Conservation (phyloP, 352 stramenopile genomes). For the Pythium phragmiticola region DNA sequence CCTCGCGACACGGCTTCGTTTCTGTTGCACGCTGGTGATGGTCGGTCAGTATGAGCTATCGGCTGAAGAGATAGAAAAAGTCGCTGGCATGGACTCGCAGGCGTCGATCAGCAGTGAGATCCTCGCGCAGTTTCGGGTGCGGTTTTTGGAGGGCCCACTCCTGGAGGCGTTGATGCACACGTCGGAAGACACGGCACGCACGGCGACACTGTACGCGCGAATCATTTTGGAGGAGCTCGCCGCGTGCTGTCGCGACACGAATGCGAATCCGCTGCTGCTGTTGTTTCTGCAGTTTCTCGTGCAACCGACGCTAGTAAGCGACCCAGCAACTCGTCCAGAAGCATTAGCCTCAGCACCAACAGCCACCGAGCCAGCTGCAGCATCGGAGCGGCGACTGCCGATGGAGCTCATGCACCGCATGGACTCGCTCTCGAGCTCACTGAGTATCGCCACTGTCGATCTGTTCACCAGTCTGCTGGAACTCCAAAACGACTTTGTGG, state of each 20-base stretch:
- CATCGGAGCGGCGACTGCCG: conserved; percentile 44
- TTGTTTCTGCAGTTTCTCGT: conserved; percentile 82
- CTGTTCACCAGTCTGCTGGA: conserved; percentile 75
- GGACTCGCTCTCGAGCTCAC: conserved; percentile 72
- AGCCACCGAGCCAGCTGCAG: background rate
- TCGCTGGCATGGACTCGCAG: conserved; percentile 30
- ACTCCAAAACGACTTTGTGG: conserved; percentile 61
- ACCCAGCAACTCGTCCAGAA: background rate
- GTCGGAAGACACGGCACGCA: conserved; percentile 62
- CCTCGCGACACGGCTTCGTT: conserved; percentile 67
- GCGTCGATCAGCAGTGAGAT: conserved; percentile 78
- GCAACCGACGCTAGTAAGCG: conserved; percentile 4
- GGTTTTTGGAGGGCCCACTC: conserved; percentile 69
- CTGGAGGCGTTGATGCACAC: conserved; percentile 68
- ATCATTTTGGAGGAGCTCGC: conserved; percentile 82
- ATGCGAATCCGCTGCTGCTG: conserved; percentile 71
- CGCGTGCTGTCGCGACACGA: conserved; percentile 63
- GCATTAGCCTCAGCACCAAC: background rate
- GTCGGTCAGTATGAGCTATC: conserved; percentile 71
- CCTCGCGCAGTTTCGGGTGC: conserved; percentile 61
- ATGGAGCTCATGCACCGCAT: conserved; percentile 76
- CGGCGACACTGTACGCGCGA: conserved; percentile 68
- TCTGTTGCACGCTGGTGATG: conserved; percentile 84
- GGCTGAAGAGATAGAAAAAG: conserved; percentile 40
- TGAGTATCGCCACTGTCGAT: conserved; percentile 83